Base-by-base conservation (phyloP, 208 protist species). In the Trypanosoma grayi region DNA sequence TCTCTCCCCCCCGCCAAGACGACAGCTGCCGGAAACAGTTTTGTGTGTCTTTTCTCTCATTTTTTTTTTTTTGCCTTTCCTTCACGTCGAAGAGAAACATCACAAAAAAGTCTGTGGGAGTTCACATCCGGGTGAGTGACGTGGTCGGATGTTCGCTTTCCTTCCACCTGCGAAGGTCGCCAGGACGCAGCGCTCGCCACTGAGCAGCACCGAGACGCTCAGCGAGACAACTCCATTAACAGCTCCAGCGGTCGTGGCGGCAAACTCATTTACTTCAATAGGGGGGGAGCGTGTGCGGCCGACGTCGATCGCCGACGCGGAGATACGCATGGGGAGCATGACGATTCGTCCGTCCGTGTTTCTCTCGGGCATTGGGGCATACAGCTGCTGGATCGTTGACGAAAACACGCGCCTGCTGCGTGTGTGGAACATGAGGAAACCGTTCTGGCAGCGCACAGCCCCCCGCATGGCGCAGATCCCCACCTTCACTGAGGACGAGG, bases 341-440 rank as follows among this genome's bases (percentile, higher is more conserved):
- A 13, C 44, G 20, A 48, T 70, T 13, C 60, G 59, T 1, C 63
- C 74, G 16, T 70, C 69, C 0, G 53, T 70, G 20, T 85, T 83
- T 55, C 79, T 90, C 34, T 87, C 83, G 36, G 87, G 87, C 24
- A 60, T 72, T 25, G 87, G 87, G n/a, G 51, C 58, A 37, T 64
- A 81, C 65, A 77, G 81, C 66, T 87, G 83, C 64, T 93, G 87
- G 87, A 64, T 89, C 31, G 75, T 90, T 6, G 81, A 88, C 30
- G 77, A 89, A 52, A 86, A 86, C 43, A 79, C 66, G 33, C 74
- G 75, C 14, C 46, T 89, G 24, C 44, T 93, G 52, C 80, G 78
- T 20, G 45, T 93, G 24, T 93, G 87, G 87, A 80, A 84, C 52
- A 70, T 90, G 55, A 55, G 64, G 16, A 65, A 70, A 34, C 62